phyloP scores from a whole-genome alignment of 129 eudicot genomes.

The Chrysanthemum lavandulifolium region DNA sequence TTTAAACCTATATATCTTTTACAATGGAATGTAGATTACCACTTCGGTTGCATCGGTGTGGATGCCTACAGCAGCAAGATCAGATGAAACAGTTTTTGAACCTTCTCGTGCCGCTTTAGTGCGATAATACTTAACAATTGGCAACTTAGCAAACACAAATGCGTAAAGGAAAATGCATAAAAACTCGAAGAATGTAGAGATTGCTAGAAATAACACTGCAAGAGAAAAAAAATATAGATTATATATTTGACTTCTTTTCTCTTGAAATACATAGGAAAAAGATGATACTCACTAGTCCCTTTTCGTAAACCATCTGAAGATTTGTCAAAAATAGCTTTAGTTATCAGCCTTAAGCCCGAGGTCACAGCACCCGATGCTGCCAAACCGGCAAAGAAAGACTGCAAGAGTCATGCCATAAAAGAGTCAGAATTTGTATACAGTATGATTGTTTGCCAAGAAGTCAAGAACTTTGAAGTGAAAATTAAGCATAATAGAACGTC shows the following conservation, averaged over 20 bases:
- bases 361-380: constrained; percentile 70
- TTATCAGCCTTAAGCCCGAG: constrained; percentile 53
- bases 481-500: too few relatives aligned
- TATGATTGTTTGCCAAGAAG: not conserved
- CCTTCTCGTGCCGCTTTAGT: constrained; percentile 71
- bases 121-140: constrained; percentile 67
- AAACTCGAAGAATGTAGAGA: constrained; percentile 56
- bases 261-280: too few relatives aligned
- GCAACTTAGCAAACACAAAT: constrained; percentile 49
- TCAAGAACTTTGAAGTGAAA: not conserved
- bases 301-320: constrained; percentile 50
- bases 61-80: constrained; percentile 78
- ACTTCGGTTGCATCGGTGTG: constrained; percentile 33
- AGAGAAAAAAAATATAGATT: constrained; percentile 11
- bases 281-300: constrained; percentile 47
- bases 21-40: constrained; percentile 6
- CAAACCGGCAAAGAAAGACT: constrained; percentile 64
- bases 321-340: constrained; percentile 61
- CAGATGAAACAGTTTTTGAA: constrained; percentile 67
- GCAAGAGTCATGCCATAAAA: constrained; percentile 6
- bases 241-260: not conserved
- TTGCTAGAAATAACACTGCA: constrained; percentile 61
- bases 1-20: not conserved
- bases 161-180: constrained; percentile 59
- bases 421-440: not conserved